phyloP scores from a whole-genome alignment of 805 yeast species.

The Nematodospora valgi region DNA sequence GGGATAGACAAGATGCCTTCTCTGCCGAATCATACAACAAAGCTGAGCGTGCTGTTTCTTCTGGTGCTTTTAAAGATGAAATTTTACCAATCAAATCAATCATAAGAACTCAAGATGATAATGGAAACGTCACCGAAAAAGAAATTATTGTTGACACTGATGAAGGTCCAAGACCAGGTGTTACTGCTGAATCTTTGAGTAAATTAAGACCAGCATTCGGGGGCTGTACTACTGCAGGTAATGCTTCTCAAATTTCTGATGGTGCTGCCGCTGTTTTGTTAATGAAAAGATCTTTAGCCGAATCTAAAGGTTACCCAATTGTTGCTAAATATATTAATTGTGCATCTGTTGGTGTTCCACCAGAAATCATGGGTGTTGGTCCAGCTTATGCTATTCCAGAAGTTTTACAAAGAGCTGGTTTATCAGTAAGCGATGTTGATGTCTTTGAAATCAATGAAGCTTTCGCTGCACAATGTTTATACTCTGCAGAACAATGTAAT shows the following conservation, averaged over 20 bases:
- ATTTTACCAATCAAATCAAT: constrained; percentile 76
- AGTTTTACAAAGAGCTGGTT: constrained; percentile 59
- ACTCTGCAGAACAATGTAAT: constrained; percentile 61
- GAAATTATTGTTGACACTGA: constrained; percentile 56
- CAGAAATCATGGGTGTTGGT: constrained; percentile 97
- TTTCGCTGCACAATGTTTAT: constrained; percentile 91
- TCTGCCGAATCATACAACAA: constrained; percentile 84
- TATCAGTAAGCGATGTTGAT: constrained; percentile 62
- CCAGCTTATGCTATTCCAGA: constrained; percentile 95
- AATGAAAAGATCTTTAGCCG: constrained; percentile 83
- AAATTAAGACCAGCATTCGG: constrained; percentile 88
- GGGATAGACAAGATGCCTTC: constrained; percentile 79
- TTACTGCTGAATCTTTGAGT: constrained; percentile 69
- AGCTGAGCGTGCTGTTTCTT: constrained; percentile 70
- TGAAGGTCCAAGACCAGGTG: constrained; percentile 89
- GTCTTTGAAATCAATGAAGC: constrained; percentile 94
- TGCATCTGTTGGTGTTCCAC: constrained; percentile 89
- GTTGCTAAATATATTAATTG: constrained; percentile 78
- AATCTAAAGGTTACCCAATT: constrained; percentile 64
- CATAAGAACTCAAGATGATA: constrained; percentile 33
- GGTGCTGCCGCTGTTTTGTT: constrained; percentile 91
- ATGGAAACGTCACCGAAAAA: constrained; percentile 43
- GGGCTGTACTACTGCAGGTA: constrained; percentile 93
- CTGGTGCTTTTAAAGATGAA: constrained; percentile 82
- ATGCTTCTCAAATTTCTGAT: constrained; percentile 93